These are phyloP conservation scores for Apiospora arundinis DNA, from an alignment of 2,329 filamentous ascomycete genomes.

Conservation along the genomic window DNA sequence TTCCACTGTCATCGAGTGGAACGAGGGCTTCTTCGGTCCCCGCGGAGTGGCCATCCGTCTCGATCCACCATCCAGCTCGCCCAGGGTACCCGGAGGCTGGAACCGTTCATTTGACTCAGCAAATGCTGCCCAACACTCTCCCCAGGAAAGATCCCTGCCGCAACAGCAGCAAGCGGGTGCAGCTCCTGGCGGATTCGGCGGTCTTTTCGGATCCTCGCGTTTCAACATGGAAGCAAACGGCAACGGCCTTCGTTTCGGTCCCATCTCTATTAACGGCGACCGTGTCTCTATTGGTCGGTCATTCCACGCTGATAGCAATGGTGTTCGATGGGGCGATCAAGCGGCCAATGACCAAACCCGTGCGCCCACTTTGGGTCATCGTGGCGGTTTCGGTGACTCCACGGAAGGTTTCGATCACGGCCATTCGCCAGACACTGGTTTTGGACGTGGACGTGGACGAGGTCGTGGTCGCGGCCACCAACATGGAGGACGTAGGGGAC, in stretches of 20 bases:
- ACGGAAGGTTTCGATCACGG: not conserved
- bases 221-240: slow-evolving; percentile 28
- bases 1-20: slow-evolving; percentile 59
- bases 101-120: not conserved
- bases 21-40: slow-evolving; percentile 60
- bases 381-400: not conserved
- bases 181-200: not conserved
- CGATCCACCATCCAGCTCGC: slow-evolving; percentile 28
- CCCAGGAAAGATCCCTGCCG: slow-evolving; percentile 1
- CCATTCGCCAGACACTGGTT: not conserved
- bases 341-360: slow-evolving; percentile 38
- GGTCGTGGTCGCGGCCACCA: slow-evolving; percentile 23
- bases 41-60: slow-evolving; percentile 53
- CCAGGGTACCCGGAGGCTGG: slow-evolving; percentile 38
- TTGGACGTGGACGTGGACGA: slow-evolving; percentile 21
- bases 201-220: slow-evolving; percentile 23
- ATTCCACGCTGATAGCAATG: slow-evolving; percentile 51
- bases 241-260: slow-evolving; percentile 43
- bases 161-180: slow-evolving; percentile 25
- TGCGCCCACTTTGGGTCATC: not conserved
- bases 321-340: slow-evolving; percentile 53
- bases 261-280: slow-evolving; percentile 51
- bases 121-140: not conserved
- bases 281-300: slow-evolving; percentile 49
- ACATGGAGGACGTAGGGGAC: slow-evolving; percentile 1